Evolutionary conservation across 2,329 filamentous ascomycete species (phyloP).

Genomic region (Ophiostoma ips): DNA sequence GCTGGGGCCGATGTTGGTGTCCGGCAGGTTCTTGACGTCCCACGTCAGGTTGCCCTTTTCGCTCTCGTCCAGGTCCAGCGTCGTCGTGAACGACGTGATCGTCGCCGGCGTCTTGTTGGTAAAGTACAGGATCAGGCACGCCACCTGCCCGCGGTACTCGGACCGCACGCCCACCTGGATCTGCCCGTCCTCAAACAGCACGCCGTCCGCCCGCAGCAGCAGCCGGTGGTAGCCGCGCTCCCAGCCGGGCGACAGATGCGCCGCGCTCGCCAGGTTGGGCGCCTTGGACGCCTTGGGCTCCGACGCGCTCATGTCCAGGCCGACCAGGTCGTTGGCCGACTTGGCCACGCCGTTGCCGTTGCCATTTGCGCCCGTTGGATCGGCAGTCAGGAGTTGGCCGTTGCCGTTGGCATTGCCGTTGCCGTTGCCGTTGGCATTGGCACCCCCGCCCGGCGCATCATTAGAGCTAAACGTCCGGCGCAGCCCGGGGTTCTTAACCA

Average conservation of each 20-base stretch:
- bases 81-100: slow-evolving; percentile 87
- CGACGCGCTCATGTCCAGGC: slow-evolving; percentile 61
- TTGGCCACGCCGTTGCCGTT: slow-evolving; percentile 18
- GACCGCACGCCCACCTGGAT: slow-evolving; percentile 84
- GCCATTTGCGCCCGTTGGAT: neutral
- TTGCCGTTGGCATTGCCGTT: slow-evolving; percentile 34
- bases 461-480: slow-evolving; percentile 67
- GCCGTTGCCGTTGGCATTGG: slow-evolving; percentile 34
- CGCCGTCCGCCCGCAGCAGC: slow-evolving; percentile 65
- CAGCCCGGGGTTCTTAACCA: slow-evolving; percentile 68
- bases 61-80: slow-evolving; percentile 63
- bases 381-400: slow-evolving; percentile 18
- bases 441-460: slow-evolving; percentile 29
- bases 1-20: slow-evolving; percentile 60
- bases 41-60: slow-evolving; percentile 58
- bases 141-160: slow-evolving; percentile 90
- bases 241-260: slow-evolving; percentile 90
- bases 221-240: slow-evolving; percentile 77
- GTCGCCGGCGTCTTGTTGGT: slow-evolving; percentile 79
- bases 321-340: slow-evolving; percentile 54
- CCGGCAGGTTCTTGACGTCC: slow-evolving; percentile 79
- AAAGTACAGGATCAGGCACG: slow-evolving; percentile 91
- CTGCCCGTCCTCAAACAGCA: slow-evolving; percentile 90
- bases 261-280: slow-evolving; percentile 81
- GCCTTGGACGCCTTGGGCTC: slow-evolving; percentile 46